Conservation (phyloP, 2,329 filamentous ascomycete genomes). For the Pseudogymnoascus sp. region DNA sequence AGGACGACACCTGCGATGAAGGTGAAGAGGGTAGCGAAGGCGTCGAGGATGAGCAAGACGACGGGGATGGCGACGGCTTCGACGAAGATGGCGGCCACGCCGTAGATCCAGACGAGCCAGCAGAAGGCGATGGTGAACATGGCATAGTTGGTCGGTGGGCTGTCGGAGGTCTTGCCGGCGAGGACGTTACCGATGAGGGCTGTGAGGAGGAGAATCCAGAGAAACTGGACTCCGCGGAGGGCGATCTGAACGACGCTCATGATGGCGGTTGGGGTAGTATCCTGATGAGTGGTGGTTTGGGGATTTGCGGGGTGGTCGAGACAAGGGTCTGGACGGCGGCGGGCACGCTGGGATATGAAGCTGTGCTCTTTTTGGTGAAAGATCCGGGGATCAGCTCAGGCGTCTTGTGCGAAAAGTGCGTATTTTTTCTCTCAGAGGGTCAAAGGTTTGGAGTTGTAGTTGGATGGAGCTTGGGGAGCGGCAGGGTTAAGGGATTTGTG, state of each 20-base stretch:
- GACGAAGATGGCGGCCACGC: constrained; percentile 48
- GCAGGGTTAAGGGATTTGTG: constrained; percentile 5
- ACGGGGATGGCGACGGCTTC: constrained; percentile 44
- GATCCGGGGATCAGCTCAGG: neutral
- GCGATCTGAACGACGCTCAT: constrained; percentile 17
- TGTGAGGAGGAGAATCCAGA: constrained; percentile 24
- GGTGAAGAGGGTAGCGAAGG: constrained; percentile 52
- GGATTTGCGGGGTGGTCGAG: neutral
- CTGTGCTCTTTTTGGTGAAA: constrained; percentile 1
- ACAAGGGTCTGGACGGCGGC: neutral
- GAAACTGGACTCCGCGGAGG: constrained; percentile 21
- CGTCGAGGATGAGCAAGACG: constrained; percentile 48
- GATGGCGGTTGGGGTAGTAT: constrained; percentile 9
- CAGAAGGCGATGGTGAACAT: constrained; percentile 62
- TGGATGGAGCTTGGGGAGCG: neutral
- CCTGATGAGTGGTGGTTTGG: neutral
- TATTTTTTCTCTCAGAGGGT: neutral
- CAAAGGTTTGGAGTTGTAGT: neutral
- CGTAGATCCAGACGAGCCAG: constrained; percentile 57
- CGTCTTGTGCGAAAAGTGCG: neutral
- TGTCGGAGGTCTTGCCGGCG: constrained; percentile 51
- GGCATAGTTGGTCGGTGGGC: constrained; percentile 47
- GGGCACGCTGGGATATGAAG: constrained; percentile 4
- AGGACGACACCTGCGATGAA: constrained; percentile 64
- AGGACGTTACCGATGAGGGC: constrained; percentile 28